Evolutionary conservation across 1,284 basidiomycete species (phyloP).

Genomic region (Leccinum ponderosum): DNA sequence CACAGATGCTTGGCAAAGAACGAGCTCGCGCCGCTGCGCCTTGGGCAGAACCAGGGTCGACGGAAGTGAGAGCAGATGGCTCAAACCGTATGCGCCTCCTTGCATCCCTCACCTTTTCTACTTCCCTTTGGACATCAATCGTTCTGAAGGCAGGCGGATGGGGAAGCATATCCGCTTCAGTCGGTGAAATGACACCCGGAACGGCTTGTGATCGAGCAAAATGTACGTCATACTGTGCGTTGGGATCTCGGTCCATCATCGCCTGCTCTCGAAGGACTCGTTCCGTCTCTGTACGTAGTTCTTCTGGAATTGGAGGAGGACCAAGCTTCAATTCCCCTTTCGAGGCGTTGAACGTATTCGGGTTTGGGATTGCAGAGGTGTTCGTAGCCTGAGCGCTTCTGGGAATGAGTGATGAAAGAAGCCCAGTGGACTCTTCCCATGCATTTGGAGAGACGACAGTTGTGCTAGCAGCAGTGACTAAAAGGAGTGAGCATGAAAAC

Average conservation of each 20-base stretch:
- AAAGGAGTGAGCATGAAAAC: constrained; percentile 26
- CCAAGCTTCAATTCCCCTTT: constrained; percentile 84
- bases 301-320: constrained; percentile 73
- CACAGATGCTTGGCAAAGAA: constrained; percentile 86
- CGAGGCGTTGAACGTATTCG: constrained; percentile 72
- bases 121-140: constrained; percentile 89
- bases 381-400: constrained; percentile 40
- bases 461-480: constrained; percentile 72
- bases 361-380: constrained; percentile 41
- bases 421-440: constrained; percentile 84
- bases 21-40: constrained; percentile 54
- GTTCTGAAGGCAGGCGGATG: constrained; percentile 82
- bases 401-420: constrained; percentile 76
- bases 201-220: constrained; percentile 46
- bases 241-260: constrained; percentile 66
- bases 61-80: constrained; percentile 57
- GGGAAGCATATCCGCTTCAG: constrained; percentile 76
- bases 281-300: constrained; percentile 77
- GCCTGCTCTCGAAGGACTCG: constrained; percentile 72
- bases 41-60: constrained; percentile 60
- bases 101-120: constrained; percentile 87
- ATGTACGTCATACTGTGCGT: constrained; percentile 63
- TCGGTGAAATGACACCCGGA: constrained; percentile 61
- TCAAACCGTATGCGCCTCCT: constrained; percentile 89
- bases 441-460: constrained; percentile 59